These are phyloP conservation scores for Pythium sukuiense DNA, from an alignment of 352 stramenopile genomes.

Conservation along the genomic window DNA sequence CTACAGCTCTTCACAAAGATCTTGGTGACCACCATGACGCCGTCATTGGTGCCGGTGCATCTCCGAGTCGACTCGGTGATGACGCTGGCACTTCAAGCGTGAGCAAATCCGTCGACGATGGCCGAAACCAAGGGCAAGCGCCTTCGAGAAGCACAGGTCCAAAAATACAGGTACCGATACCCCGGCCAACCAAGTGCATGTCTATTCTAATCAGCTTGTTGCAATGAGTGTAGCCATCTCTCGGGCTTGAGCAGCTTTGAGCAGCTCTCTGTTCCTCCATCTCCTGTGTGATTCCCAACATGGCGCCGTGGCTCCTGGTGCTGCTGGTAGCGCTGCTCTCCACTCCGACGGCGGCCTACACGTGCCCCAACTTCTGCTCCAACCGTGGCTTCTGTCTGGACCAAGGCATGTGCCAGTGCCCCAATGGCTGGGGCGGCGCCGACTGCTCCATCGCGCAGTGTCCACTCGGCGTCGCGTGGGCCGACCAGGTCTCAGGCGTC, in stretches of 20 bases:
- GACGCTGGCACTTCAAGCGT: too few species aligned
- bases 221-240: too few species aligned
- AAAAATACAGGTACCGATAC: too few species aligned
- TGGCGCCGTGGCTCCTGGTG: neutral
- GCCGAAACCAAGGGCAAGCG: too few species aligned
- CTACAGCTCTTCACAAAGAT: neutral
- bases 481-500: conserved; percentile 50
- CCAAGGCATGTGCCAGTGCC: conserved; percentile 59
- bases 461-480: conserved; percentile 66
- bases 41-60: too few species aligned
- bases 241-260: neutral
- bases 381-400: conserved; percentile 58
- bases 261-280: neutral
- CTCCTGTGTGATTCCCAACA: neutral
- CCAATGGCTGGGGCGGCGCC: conserved; percentile 41
- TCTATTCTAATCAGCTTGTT: too few species aligned
- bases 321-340: conserved; percentile 12
- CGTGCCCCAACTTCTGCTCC: conserved; percentile 75
- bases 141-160: too few species aligned
- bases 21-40: too few species aligned
- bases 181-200: too few species aligned
- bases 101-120: too few species aligned
- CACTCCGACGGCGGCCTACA: conserved; percentile 25
- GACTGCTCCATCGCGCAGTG: conserved; percentile 77
- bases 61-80: too few species aligned